Conservation (phyloP, 805 yeast species). For the Wickerhamiella alocasiicola region DNA sequence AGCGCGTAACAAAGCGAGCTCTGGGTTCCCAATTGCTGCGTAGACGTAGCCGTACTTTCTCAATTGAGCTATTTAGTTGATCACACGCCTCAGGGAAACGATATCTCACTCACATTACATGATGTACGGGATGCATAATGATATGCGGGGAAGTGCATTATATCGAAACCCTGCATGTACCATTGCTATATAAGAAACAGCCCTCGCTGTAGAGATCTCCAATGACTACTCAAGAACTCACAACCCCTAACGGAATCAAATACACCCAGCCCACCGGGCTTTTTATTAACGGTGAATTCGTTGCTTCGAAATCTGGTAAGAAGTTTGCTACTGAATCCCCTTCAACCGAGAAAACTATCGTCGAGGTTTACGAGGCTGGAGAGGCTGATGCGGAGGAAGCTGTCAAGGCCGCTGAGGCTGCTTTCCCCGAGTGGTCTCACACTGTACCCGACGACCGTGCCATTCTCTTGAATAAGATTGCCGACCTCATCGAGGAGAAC, state of each 20-base stretch:
- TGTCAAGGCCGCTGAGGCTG: slow-evolving; percentile 70
- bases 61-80: too few relatives aligned
- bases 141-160: neutral
- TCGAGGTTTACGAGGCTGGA: slow-evolving; percentile 60
- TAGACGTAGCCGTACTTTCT: too few relatives aligned
- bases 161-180: too few relatives aligned
- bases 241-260: slow-evolving; percentile 36
- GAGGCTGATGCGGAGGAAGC: slow-evolving; percentile 74
- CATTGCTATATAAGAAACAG: neutral
- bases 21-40: too few relatives aligned
- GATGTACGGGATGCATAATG: too few relatives aligned
- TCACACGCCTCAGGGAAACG: too few relatives aligned
- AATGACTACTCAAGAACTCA: slow-evolving; percentile 14
- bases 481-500: slow-evolving; percentile 63
- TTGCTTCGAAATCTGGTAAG: slow-evolving; percentile 41
- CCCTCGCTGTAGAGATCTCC: neutral
- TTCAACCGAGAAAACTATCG: slow-evolving; percentile 58
- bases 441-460: slow-evolving; percentile 61
- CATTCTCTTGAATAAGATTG: slow-evolving; percentile 51
- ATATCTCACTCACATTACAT: too few relatives aligned
- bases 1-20: too few relatives aligned
- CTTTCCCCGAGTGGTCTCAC: slow-evolving; percentile 65
- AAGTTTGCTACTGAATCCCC: slow-evolving; percentile 56
- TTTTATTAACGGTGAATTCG: slow-evolving; percentile 58
- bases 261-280: slow-evolving; percentile 75